Evolutionary conservation across 2,329 filamentous ascomycete genomes (phyloP), one percentile per base, ranked within the genome.

Genomic region (Trichophaea hybrida): DNA sequence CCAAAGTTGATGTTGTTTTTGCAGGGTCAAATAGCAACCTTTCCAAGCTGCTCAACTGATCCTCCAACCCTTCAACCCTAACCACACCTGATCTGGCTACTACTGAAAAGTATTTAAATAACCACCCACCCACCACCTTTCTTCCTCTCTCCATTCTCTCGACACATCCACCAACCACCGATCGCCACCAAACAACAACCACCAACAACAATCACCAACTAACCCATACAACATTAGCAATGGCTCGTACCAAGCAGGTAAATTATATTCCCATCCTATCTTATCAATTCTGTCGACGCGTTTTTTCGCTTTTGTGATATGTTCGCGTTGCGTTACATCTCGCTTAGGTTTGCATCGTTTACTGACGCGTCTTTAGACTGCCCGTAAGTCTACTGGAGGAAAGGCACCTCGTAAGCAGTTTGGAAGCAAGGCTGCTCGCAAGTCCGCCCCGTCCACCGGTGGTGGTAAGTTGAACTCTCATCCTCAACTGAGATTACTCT

Each of bases 391-490:
- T 75, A 86, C 83, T 71, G 83, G 83, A 82, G 83, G 83, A 80
- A 85, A 86, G 79, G 83, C 83, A 69, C 82, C 82, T 65, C 81
- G 83, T 77, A 98, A 98, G 88, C 90, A 96, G 83, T 89, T 97
- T 73, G 91, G 91, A 71, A 95, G 90, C 81, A 96, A 96, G 87
- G 93, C 91, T 69, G 91, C 93, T 72, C 90, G 93, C 80, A 98
- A 98, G 85, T 89, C 85, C 71, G 91, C 93, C 64, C 93, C 93
- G 70, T 95, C 89, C 66, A 97, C 93, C 75, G 93, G 91, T 57
- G 63, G 61, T 65, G 58, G 64, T 65, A 61, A 64, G 64, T 53
- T 44, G 34, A 24, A 12, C 37, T 54, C 7, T 60, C 31, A n/a
- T n/a, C 31, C 34, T 37, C 37, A 33, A 58, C 24, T n/a, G 24